Evolutionary conservation across 2,329 filamentous ascomycete species (phyloP).

Genomic region (Elsinoe necatrix): DNA sequence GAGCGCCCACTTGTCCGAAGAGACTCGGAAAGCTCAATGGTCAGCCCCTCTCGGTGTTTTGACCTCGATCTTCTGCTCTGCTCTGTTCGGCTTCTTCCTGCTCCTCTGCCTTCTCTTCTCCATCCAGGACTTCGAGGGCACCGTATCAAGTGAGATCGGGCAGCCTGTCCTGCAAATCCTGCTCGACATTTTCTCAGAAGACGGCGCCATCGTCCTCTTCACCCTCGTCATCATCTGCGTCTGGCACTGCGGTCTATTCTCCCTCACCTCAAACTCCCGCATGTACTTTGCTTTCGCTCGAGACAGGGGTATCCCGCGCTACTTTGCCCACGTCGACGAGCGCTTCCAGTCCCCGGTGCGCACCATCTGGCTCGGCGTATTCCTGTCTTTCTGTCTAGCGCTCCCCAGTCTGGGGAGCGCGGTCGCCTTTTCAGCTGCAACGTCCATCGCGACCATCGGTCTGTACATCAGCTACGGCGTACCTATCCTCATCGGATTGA

Average conservation of each 20-base stretch:
- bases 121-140: constrained; percentile 48
- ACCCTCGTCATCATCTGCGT: constrained; percentile 50
- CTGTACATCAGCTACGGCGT: constrained; percentile 52
- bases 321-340: constrained; percentile 47
- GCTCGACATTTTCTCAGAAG: constrained; percentile 48
- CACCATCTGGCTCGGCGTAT: constrained; percentile 49
- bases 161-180: constrained; percentile 53
- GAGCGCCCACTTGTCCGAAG: constrained; percentile 49
- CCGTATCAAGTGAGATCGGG: constrained; percentile 37
- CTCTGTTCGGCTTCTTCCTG: constrained; percentile 53
- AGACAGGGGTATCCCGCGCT: constrained; percentile 47
- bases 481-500: constrained; percentile 47
- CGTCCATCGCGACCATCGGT: constrained; percentile 51
- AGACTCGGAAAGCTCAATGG: constrained; percentile 50
- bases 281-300: constrained; percentile 54
- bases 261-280: constrained; percentile 48
- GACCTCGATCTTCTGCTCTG: constrained; percentile 48
- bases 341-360: constrained; percentile 44
- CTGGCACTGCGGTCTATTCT: constrained; percentile 54
- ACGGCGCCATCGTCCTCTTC: constrained; percentile 49
- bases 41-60: constrained; percentile 51
- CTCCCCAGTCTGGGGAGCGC: constrained; percentile 47
- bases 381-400: constrained; percentile 47
- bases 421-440: constrained; percentile 51
- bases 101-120: constrained; percentile 50